A percentile compares a stretch with the other conserved stretches of the same genome.
Evolutionary conservation across 2,329 filamentous ascomycete species (phyloP).

Genomic region (Alternaria incomplexa): DNA sequence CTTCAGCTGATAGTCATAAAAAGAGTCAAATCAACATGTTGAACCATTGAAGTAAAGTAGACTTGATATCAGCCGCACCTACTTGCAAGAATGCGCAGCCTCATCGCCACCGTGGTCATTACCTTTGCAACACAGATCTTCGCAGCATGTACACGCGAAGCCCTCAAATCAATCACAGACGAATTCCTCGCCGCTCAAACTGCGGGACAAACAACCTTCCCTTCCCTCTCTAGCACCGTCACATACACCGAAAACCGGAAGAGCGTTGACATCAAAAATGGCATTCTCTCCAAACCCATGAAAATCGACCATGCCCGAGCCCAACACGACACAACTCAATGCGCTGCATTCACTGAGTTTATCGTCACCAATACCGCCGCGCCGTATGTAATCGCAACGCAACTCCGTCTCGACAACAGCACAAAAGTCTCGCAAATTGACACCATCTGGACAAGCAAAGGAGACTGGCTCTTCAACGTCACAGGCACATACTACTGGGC

Average conservation of each 20-base stretch:
- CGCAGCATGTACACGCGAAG: slow-evolving; percentile 29
- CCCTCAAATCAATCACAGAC: slow-evolving; percentile 26
- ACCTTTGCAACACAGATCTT: slow-evolving; percentile 13
- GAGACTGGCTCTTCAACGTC: slow-evolving; percentile 42
- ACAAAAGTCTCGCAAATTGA: slow-evolving; percentile 32
- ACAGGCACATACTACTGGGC: slow-evolving; percentile 38
- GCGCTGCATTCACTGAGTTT: slow-evolving; percentile 38
- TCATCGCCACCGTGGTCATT: background rate
- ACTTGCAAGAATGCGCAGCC: slow-evolving; percentile 3
- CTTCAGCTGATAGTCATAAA: background rate
- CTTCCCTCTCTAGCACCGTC: slow-evolving; percentile 23
- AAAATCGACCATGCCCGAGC: slow-evolving; percentile 32
- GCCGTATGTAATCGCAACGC: slow-evolving; percentile 38
- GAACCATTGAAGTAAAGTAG: background rate
- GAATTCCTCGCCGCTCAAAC: slow-evolving; percentile 30
- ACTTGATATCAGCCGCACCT: too few species aligned
- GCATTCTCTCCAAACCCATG: slow-evolving; percentile 32
- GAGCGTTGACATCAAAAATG: slow-evolving; percentile 18
- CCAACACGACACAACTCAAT: slow-evolving; percentile 34
- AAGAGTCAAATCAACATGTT: background rate
- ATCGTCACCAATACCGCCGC: slow-evolving; percentile 32
- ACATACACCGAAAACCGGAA: slow-evolving; percentile 38
- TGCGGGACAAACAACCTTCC: slow-evolving; percentile 23
- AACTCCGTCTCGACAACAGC: slow-evolving; percentile 32
- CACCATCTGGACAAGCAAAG: slow-evolving; percentile 34